These are phyloP conservation scores for Phalaenopsis aphrodite DNA, from an alignment of 106 monocot genomes.

Conservation along the genomic window DNA sequence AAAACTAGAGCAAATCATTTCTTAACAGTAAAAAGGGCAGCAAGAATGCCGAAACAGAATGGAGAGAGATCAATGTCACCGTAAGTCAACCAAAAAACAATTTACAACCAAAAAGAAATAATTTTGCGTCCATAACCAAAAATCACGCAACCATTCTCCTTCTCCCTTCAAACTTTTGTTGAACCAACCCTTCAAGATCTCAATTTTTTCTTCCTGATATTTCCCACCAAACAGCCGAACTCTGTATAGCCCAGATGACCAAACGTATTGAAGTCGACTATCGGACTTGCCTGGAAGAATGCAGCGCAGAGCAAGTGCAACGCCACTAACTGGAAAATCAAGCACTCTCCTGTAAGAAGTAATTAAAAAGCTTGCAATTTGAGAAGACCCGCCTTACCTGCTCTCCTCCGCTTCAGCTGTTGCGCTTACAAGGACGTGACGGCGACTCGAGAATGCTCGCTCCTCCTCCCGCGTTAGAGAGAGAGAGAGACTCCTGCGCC, in stretches of 20 bases:
- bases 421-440: background rate
- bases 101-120: background rate
- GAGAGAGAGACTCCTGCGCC: background rate
- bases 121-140: conserved; percentile 3
- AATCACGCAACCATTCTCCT: conserved; percentile 8
- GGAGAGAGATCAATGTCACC: background rate
- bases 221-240: conserved; percentile 3
- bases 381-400: background rate
- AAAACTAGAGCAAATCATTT: background rate
- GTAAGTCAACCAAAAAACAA: no score
- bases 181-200: conserved; percentile 18
- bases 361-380: background rate
- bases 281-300: background rate
- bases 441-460: conserved; percentile 1
- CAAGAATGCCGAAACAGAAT: background rate
- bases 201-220: conserved; percentile 8
- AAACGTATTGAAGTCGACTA: background rate
- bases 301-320: background rate
- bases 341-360: background rate
- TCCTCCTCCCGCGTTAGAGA: background rate
- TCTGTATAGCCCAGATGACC: conserved; percentile 4
- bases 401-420: background rate
- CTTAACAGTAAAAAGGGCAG: background rate
- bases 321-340: background rate
- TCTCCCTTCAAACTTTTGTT: conserved; percentile 7